Conservation (phyloP, 805 yeast genomes). For the Spathaspora girioi region DNA sequence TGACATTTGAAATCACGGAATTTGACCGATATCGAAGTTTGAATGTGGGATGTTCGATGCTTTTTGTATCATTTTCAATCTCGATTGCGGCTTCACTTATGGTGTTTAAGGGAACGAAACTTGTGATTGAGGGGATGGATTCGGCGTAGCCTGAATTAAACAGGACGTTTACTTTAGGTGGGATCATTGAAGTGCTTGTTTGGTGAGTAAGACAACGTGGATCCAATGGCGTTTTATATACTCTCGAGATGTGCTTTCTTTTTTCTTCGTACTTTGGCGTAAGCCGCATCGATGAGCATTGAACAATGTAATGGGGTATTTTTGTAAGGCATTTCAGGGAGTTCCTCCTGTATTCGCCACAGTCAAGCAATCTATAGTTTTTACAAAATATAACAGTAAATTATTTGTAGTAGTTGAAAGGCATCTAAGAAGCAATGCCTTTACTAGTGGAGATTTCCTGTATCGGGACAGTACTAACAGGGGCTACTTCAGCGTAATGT, state of each 20-base stretch:
- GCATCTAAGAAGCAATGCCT: too few relatives aligned
- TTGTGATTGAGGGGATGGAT: slow-evolving; percentile 3
- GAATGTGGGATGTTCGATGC: slow-evolving; percentile 29
- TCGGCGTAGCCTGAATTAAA: not conserved
- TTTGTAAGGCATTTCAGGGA: not conserved
- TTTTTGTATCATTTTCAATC: slow-evolving; percentile 21
- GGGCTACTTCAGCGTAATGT: too few relatives aligned
- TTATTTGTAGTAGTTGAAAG: too few relatives aligned
- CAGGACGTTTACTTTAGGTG: not conserved
- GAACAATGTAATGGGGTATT: not conserved
- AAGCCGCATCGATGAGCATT: not conserved
- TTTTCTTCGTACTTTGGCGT: too few relatives aligned
- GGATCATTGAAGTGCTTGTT: not conserved
- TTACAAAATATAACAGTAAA: too few relatives aligned
- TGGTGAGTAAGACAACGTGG: not conserved
- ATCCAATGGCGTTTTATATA: not conserved
- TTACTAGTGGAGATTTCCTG: too few relatives aligned
- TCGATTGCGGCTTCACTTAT: slow-evolving; percentile 7
- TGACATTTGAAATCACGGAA: slow-evolving; percentile 18
- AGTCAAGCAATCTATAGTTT: too few relatives aligned
- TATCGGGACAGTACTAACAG: too few relatives aligned
- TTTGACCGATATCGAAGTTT: slow-evolving; percentile 33
- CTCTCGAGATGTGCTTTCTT: not conserved
- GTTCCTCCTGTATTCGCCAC: not conserved
- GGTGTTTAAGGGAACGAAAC: slow-evolving; percentile 4